Conservation (phyloP, 441 rosid genomes). For the Hypseocharis bilobata region DNA sequence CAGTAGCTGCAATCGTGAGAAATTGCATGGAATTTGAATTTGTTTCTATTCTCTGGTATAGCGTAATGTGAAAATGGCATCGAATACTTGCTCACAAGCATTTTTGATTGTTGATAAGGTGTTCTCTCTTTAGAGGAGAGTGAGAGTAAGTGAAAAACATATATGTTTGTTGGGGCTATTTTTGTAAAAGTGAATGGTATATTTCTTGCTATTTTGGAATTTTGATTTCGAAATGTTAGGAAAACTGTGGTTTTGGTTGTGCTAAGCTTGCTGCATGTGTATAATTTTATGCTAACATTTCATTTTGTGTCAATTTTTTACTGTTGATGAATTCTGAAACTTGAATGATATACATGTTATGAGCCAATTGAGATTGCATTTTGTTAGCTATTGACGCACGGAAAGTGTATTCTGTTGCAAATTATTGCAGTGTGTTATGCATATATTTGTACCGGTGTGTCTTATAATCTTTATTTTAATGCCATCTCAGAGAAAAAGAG, state of each 20-base stretch:
- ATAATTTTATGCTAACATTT: background rate
- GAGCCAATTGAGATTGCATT: background rate
- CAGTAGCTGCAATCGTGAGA: too few species aligned
- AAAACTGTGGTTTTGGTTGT: background rate
- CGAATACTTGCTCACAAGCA: too few species aligned
- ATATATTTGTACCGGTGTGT: background rate
- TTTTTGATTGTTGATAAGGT: too few species aligned
- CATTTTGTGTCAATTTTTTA: background rate
- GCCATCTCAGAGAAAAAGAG: slow-evolving; percentile 48
- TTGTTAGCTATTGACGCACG: background rate
- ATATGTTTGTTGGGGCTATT: background rate
- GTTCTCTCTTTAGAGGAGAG: too few species aligned
- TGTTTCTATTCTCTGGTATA: too few species aligned
- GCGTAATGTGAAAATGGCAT: too few species aligned
- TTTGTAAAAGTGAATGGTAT: background rate
- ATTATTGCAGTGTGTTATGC: background rate
- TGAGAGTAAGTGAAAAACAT: too few species aligned
- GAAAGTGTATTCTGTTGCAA: background rate
- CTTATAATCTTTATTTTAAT: background rate
- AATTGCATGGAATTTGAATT: background rate
- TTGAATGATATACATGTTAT: background rate
- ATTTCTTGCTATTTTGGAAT: background rate
- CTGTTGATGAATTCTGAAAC: background rate
- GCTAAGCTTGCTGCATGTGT: background rate
- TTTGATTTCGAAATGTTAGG: background rate